phyloP scores from a whole-genome alignment of 2,329 filamentous ascomycete species.

The Leptographium procerum region DNA sequence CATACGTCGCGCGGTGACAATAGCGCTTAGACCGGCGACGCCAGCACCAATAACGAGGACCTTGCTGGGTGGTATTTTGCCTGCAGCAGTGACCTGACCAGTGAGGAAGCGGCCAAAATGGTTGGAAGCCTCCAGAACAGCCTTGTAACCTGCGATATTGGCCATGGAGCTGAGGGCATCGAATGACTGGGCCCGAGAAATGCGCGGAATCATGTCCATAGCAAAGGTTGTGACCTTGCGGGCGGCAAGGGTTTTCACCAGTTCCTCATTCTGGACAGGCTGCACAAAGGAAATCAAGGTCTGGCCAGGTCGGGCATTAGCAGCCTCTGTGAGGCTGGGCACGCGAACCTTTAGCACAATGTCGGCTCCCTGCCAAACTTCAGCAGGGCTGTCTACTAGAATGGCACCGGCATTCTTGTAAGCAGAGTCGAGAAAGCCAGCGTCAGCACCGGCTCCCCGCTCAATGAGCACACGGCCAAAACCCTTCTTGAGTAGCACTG shows the following conservation, averaged over 20 bases:
- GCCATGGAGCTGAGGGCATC: constrained; percentile 88
- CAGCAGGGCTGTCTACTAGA: constrained; percentile 50
- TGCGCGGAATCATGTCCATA: constrained; percentile 88
- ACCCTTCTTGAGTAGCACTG: constrained; percentile 74
- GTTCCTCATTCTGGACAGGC: constrained; percentile 64
- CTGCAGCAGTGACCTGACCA: constrained; percentile 81
- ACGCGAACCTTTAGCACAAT: constrained; percentile 77
- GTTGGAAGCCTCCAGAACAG: constrained; percentile 80
- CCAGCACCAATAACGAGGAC: constrained; percentile 84
- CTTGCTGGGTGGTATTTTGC: constrained; percentile 83
- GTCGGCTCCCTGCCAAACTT: constrained; percentile 64
- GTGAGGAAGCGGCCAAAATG: constrained; percentile 81
- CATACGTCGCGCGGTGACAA: constrained; percentile 74
- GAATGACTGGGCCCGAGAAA: constrained; percentile 79
- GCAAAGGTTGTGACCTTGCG: constrained; percentile 68
- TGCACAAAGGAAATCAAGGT: constrained; percentile 78
- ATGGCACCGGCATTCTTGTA: constrained; percentile 71
- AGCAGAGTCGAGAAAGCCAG: constrained; percentile 66
- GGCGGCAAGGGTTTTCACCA: constrained; percentile 62
- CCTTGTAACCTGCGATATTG: constrained; percentile 89
- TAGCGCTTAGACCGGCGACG: constrained; percentile 79
- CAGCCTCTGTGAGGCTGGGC: constrained; percentile 59
- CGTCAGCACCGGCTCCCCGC: constrained; percentile 64
- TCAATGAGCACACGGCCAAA: constrained; percentile 69
- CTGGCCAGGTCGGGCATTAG: constrained; percentile 54